phyloP scores from a whole-genome alignment of 208 protist genomes.

The Crithidia expoeki region DNA sequence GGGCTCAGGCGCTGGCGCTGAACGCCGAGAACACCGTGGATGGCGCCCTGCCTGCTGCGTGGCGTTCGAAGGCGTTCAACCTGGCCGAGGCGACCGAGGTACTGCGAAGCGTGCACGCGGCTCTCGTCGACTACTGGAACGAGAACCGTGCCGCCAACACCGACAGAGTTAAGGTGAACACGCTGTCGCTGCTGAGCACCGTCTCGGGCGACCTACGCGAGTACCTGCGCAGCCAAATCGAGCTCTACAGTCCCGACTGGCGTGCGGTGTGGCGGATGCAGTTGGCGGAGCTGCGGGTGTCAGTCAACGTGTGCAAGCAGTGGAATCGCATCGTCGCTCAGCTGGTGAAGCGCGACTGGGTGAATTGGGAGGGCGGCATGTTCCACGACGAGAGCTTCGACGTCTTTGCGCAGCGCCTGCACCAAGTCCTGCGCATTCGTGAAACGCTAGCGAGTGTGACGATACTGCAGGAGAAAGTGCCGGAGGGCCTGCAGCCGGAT shows the following conservation, averaged over 20 bases:
- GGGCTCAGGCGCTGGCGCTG: constrained; percentile 76
- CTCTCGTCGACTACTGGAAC: constrained; percentile 77
- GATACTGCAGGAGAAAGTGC: constrained; percentile 43
- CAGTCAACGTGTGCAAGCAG: constrained; percentile 63
- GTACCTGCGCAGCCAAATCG: constrained; percentile 78
- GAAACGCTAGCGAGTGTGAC: constrained; percentile 52
- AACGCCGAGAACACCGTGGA: constrained; percentile 69
- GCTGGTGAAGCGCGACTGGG: constrained; percentile 70
- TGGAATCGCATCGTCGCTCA: constrained; percentile 61
- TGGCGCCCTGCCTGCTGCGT: constrained; percentile 73
- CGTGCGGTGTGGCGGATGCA: constrained; percentile 81
- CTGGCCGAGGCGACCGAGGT: constrained; percentile 77
- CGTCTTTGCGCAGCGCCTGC: constrained; percentile 61
- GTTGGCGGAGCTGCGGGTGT: constrained; percentile 50
- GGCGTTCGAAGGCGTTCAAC: constrained; percentile 83
- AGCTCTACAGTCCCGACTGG: constrained; percentile 77
- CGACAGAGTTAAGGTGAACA: constrained; percentile 74
- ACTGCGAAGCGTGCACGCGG: constrained; percentile 64
- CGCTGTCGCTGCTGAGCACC: constrained; percentile 81
- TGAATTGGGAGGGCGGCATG: constrained; percentile 70
- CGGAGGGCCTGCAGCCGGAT: constrained; percentile 69
- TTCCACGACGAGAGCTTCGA: constrained; percentile 81
- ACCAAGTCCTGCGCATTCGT: constrained; percentile 76
- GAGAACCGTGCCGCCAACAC: constrained; percentile 39
- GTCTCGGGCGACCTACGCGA: constrained; percentile 85